A percentile compares a stretch with the other conserved stretches of the same genome.
phyloP scores from a whole-genome alignment of 495 filamentous ascomycete genomes.

The Hyaloscypha hepaticicola region DNA sequence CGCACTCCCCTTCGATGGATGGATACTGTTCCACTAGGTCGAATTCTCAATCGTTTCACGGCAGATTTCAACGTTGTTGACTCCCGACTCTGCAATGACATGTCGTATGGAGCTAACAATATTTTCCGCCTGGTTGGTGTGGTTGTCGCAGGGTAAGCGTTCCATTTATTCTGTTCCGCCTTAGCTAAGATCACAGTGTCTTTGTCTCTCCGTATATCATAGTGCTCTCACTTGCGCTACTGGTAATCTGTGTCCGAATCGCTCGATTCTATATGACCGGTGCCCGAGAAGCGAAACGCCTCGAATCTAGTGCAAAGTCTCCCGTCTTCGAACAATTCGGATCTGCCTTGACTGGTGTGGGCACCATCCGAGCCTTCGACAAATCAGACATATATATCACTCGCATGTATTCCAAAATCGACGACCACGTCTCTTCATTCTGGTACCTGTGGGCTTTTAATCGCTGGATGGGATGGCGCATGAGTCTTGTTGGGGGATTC shows the following conservation, averaged over 20 bases:
- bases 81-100: slow-evolving; percentile 57
- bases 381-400: slow-evolving; percentile 62
- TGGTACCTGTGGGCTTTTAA: slow-evolving; percentile 73
- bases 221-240: slow-evolving; percentile 52
- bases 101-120: slow-evolving; percentile 54
- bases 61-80: slow-evolving; percentile 75
- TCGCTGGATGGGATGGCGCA: slow-evolving; percentile 72
- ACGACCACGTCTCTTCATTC: slow-evolving; percentile 58
- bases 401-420: slow-evolving; percentile 64
- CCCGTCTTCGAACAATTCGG: slow-evolving; percentile 79
- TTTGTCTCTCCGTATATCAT: slow-evolving; percentile 65
- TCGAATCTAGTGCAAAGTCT: slow-evolving; percentile 70
- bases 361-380: slow-evolving; percentile 74
- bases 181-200: slow-evolving; percentile 32
- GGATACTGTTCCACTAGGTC: slow-evolving; percentile 76
- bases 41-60: slow-evolving; percentile 78
- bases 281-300: slow-evolving; percentile 72
- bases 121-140: slow-evolving; percentile 56
- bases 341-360: slow-evolving; percentile 65
- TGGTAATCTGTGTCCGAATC: slow-evolving; percentile 55
- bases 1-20: slow-evolving; percentile 73
- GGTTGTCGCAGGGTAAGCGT: slow-evolving; percentile 46
- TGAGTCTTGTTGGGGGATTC: slow-evolving; percentile 66
- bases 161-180: not conserved
- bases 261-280: slow-evolving; percentile 61